Base-by-base conservation (phyloP, 1,284 basidiomycete genomes). In the Sanghuangporus weigelae region DNA sequence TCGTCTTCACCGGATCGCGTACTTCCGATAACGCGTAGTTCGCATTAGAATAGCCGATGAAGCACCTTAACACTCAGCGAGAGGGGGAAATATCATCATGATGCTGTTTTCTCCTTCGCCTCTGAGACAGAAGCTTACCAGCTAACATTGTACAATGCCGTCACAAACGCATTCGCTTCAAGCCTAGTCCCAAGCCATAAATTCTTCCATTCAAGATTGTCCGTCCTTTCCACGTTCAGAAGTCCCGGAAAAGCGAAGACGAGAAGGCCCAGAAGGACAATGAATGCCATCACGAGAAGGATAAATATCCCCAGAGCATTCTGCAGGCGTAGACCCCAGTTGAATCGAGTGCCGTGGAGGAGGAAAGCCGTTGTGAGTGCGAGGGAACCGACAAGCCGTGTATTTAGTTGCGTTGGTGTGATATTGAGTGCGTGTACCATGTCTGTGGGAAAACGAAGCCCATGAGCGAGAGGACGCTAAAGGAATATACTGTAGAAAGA, bases 11-110 rank as follows among this genome's bases (percentile, higher is more conserved):
- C 0, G 88, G 88, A 67, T 90, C 78, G 26, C 79, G 80, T 12
- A 89, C 77, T 69, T 90, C 87, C 4, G 86, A 87, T 2, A 90
- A 76, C 0, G 84, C 85, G 66, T 88, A 89, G 69, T 90, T 90
- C 12, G 85, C 86, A 63, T 86, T 88, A 0, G 84, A 82, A 69
- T 89, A 90, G 0, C 88, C 88, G 57, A 81, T 78, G 70, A 84
- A 88, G 0, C 85, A 86, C 87, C 86, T 89, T 11, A 3, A 36
- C n/a, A 8, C 48, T 59, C 44, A 19, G 44, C 2, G 44, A 46
- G 4, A 6, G 21, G 1, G 3, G 21, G 44, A 46, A 21, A n/a
- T 2, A 46, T n/a, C 3, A 5, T 31, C 26, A 31, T 0, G 3
- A 31, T 46, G 1, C 21, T 46, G 16, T 21, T n/a, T 46, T 19